Base-by-base conservation (phyloP, 495 filamentous ascomycete species). In the Copromyces sp. region DNA sequence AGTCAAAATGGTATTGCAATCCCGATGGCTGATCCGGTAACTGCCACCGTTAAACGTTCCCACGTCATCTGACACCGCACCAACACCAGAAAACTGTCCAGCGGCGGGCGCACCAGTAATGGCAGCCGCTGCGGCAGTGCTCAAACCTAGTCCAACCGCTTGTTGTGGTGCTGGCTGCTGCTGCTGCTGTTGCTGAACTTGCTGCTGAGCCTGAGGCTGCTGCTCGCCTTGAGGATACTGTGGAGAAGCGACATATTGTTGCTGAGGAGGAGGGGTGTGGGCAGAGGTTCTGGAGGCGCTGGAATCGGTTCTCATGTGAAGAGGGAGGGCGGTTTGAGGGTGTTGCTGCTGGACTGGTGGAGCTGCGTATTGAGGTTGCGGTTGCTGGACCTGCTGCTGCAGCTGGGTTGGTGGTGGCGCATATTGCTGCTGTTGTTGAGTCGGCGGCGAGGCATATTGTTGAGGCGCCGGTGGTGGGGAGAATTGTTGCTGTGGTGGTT, bases 31-130 rank as follows among this genome's bases (percentile, higher is more conserved):
- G 80, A 99, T 93, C 29, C 96, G 85, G 78, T 95, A 99, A 74
- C 90, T 94, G 9, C 95, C 95, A 12, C 95, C 95, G 82, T 98
- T 98, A 86, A 99, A 98, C 0, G 91, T 97, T 3, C 95, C 95
- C 14, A 94, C 85, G 70, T 95, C 93, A 80, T 98, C 95, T 39
- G 89, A 82, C 1, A 86, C 86, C 9, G 71, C 86, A 2, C 74
- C 78, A 0, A 87, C 89, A 44, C 92, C 91, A 4, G 82, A 74
- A 71, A 94, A 92, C 38, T 90, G 85, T 12, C 77, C 78, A 5
- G 79, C 72, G 0, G 77, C 39, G 3, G 81, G 80, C 0, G 81
- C 80, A 39, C 80, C 81, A 9, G 77, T 74, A n/a, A 79, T 70
- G 72, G 79, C 81, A 24, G 75, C 68, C 12, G 78, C 35, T 24